Percentiles rank a stretch among this genome's conserved stretches.
Conservation (phyloP, 2,329 filamentous ascomycete species). For the Sporothrix brasiliensis region DNA sequence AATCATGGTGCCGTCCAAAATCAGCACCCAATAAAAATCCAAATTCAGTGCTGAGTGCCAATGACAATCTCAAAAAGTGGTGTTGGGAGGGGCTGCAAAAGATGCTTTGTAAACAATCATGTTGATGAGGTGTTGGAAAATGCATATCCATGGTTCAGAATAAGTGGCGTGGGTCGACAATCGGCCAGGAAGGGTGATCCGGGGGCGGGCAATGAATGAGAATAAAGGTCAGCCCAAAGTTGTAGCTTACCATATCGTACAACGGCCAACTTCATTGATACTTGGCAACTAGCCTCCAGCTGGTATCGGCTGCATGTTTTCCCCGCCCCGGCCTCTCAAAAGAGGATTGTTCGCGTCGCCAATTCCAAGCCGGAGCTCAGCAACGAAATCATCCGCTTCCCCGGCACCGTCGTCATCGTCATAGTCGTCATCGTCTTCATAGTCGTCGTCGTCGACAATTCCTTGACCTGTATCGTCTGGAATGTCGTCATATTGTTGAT, state of each 20-base stretch:
- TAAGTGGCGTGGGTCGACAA: not conserved
- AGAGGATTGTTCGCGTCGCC: not conserved
- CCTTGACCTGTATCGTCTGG: constrained; percentile 16
- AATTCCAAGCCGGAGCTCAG: constrained; percentile 24
- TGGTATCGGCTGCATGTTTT: not conserved
- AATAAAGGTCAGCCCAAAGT: not conserved
- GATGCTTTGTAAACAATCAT: constrained; percentile 5
- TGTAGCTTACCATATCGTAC: no score
- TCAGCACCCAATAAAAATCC: not conserved
- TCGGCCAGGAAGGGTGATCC: not conserved
- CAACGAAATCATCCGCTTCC: constrained; percentile 24
- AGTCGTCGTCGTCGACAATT: constrained; percentile 14
- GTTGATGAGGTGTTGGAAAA: not conserved
- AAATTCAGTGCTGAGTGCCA: not conserved
- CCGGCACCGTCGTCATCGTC: not conserved
- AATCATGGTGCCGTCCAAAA: not conserved
- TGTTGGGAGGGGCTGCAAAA: not conserved
- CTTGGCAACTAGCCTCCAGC: not conserved
- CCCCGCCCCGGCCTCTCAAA: not conserved
- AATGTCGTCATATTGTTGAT: constrained; percentile 19
- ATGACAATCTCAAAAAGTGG: constrained; percentile 6
- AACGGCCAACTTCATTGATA: no score
- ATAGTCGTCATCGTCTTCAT: constrained; percentile 29
- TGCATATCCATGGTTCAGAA: not conserved
- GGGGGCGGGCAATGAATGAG: not conserved